These are phyloP conservation scores for Candida tetrigidarum DNA, from an alignment of 1,139 yeast species.

Conservation along the genomic window DNA sequence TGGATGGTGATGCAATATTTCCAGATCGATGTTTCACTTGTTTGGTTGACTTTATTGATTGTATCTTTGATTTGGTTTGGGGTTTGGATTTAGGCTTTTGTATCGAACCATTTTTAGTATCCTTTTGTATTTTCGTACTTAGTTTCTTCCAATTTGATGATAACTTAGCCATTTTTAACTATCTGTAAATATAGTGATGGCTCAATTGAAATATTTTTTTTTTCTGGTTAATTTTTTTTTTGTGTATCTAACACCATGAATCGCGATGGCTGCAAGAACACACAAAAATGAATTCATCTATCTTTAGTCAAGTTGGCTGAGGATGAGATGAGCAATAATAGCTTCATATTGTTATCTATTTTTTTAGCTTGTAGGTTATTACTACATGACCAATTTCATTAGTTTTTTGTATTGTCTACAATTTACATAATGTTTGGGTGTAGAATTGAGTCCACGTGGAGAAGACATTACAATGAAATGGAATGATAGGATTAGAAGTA, in stretches of 20 bases:
- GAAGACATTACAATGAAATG: too few species aligned
- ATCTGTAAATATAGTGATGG: too few species aligned
- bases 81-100: slow-evolving; percentile 2
- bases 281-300: not conserved
- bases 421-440: too few species aligned
- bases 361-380: too few species aligned
- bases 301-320: too few species aligned
- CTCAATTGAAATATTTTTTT: not conserved
- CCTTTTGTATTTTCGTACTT: slow-evolving; percentile 26
- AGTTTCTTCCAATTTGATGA: slow-evolving; percentile 44
- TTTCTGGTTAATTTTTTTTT: not conserved
- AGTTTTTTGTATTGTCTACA: too few species aligned
- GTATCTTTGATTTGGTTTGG: slow-evolving; percentile 5
- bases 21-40: slow-evolving; percentile 1
- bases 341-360: too few species aligned
- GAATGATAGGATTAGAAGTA: too few species aligned
- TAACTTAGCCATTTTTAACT: slow-evolving; percentile 22
- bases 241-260: not conserved
- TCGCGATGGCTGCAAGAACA: not conserved
- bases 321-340: too few species aligned
- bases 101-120: slow-evolving; percentile 7
- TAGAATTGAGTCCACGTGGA: too few species aligned
- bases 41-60: slow-evolving; percentile 5
- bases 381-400: too few species aligned
- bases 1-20: slow-evolving; percentile 7